Evolutionary conservation across 106 monocot species (phyloP), one percentile per base, ranked within the genome.

Genomic region (Hemerocallis citrina): DNA sequence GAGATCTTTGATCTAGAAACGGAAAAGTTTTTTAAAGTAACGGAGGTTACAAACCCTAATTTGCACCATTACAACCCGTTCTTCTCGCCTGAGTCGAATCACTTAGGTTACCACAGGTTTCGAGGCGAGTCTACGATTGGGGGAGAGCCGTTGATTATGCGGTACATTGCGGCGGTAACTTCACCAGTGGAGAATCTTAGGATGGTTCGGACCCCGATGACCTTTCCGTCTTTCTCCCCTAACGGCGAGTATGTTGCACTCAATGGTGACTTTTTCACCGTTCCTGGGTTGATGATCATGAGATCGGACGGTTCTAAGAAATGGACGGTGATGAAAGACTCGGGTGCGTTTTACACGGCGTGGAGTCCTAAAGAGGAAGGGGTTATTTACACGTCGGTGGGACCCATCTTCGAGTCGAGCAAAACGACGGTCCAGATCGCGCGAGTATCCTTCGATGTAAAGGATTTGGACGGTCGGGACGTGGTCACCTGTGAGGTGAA

Each of bases 1-100:
- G 95, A 96, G 83, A 48, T 96, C 20, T 86, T 83, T 59, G 86
- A 96, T 68, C 77, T 86, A 46, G 75, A 81, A 34, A 38, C 80
- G 2, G 74, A 69, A 37, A 32, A 14, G 1, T 96, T 96, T 61
- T 23, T 54, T 20, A 70, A 69, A 0, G 34, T 96, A 19, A 96
- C 86, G 13, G 80, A 78, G 68, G 43, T 32, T 7, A 59, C 78
- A 22, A 86, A 67, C 61, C 90, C 86, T 28, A 59, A 57, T 13
- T 17, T 74, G 42, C 83, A 96, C 75, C 95, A 96, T 46, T 96
- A 89, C 57, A 96, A 96, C 67, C 95, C 95, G 2, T 96, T 96
- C 75, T 74, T 90, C 75, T 90, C 95, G 0, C 41, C 40, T 3
- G 73, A 72, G 15, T 80, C 75, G 21, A 24, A 27, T 15, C 70